Percentiles rank a stretch among this genome's conserved stretches.
Evolutionary conservation across 1,139 yeast species (phyloP).

Genomic region (Torulaspora globosa): DNA sequence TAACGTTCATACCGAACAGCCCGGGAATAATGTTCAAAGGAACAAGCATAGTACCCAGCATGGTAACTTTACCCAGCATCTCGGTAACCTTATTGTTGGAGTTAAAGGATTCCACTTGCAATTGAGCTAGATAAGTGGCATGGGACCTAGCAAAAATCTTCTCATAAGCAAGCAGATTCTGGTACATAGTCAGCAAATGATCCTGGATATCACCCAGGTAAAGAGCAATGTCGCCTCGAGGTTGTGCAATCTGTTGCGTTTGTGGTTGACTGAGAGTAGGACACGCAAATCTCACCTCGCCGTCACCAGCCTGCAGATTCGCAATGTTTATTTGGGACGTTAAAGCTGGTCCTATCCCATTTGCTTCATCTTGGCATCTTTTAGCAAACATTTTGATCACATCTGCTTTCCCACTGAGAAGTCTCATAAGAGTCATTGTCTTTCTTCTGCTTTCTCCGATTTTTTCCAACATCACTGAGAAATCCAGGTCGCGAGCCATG

Average conservation of each 20-base stretch:
- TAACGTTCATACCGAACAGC: conserved; percentile 93
- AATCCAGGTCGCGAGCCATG: conserved; percentile 58
- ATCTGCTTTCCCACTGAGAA: conserved; percentile 91
- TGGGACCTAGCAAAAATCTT: conserved; percentile 90
- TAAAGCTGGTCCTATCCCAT: conserved; percentile 38
- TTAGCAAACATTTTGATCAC: conserved; percentile 97
- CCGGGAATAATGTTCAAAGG: conserved; percentile 92
- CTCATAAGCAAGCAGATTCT: conserved; percentile 81
- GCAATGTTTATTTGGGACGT: conserved; percentile 40
- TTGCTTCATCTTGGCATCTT: conserved; percentile 72
- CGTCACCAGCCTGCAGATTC: conserved; percentile 29
- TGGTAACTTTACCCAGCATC: conserved; percentile 82
- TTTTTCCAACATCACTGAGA: conserved; percentile 66
- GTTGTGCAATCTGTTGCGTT: conserved; percentile 46
- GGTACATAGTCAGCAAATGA: conserved; percentile 94
- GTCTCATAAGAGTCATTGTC: conserved; percentile 88
- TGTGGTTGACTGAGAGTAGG: conserved; percentile 7
- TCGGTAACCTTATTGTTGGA: conserved; percentile 80
- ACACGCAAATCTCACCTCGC: conserved; percentile 4
- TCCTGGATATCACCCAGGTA: conserved; percentile 97
- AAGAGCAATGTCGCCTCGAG: conserved; percentile 77
- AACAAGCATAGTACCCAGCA: conserved; percentile 84
- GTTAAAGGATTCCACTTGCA: conserved; percentile 86
- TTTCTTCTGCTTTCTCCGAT: conserved; percentile 87
- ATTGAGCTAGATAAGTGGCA: conserved; percentile 85